phyloP scores from a whole-genome alignment of 2,329 filamentous ascomycete genomes.

The Cylindrodendrum hubeiense region DNA sequence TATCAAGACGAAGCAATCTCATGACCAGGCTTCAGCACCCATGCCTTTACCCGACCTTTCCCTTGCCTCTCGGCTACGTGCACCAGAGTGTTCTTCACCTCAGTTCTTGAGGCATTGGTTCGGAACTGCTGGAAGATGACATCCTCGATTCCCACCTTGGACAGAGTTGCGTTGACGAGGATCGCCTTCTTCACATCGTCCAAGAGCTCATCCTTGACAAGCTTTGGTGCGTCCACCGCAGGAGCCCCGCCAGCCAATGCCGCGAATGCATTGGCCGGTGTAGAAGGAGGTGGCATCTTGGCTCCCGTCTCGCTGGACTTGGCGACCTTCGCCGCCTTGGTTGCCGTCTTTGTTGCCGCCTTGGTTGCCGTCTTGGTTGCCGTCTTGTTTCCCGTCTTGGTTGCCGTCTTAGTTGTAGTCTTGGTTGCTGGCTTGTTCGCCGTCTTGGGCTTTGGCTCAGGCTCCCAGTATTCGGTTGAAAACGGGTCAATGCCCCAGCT shows the following conservation, averaged over 20 bases:
- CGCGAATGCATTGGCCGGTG: conserved; percentile 53
- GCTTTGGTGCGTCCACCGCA: conserved; percentile 39
- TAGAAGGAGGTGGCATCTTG: conserved; percentile 51
- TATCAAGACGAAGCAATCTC: conserved; percentile 46
- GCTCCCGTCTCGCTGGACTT: conserved; percentile 29
- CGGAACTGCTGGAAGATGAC: conserved; percentile 55
- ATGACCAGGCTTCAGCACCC: conserved; percentile 55
- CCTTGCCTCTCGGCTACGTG: conserved; percentile 56
- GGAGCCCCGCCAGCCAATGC: conserved; percentile 44
- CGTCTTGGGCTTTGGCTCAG: conserved; percentile 50
- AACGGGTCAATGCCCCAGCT: conserved; percentile 82
- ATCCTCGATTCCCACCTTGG: conserved; percentile 57
- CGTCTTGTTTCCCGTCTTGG: no score
- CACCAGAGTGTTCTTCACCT: conserved; percentile 58
- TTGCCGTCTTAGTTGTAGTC: no score
- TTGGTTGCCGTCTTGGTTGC: no score
- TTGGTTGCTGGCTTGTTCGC: no score
- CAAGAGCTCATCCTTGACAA: conserved; percentile 55
- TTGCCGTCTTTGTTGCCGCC: no score
- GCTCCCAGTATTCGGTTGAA: conserved; percentile 82
- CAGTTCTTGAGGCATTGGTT: conserved; percentile 51
- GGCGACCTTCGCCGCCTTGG: conserved; percentile 31
- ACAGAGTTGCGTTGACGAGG: conserved; percentile 54
- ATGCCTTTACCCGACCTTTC: conserved; percentile 52
- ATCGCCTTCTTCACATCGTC: conserved; percentile 58